A percentile compares a stretch with the other conserved stretches of the same genome.
phyloP scores from a whole-genome alignment of 2,329 filamentous ascomycete species.

The Apiospora malaysiana region DNA sequence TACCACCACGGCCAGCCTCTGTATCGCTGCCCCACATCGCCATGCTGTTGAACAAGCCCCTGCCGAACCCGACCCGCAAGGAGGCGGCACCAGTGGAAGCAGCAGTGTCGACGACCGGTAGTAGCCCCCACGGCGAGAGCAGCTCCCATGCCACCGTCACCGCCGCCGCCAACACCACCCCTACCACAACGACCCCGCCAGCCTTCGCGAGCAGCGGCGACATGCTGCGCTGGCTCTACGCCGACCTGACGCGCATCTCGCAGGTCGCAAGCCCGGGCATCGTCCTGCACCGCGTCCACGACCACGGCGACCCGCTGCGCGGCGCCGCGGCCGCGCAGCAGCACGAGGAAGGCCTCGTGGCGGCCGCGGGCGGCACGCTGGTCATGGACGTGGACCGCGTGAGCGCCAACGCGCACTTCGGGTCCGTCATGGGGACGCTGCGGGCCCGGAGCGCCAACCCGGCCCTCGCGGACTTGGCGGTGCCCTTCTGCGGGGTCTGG shows the following conservation, averaged over 20 bases:
- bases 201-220: constrained; percentile 6
- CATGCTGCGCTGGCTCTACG: constrained; percentile 30
- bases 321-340: constrained; percentile 17
- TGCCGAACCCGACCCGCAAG: background rate
- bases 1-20: background rate
- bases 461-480: background rate
- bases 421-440: constrained; percentile 30
- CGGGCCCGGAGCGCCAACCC: constrained; percentile 21
- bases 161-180: background rate
- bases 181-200: background rate
- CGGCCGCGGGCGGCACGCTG: constrained; percentile 24
- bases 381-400: constrained; percentile 32
- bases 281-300: constrained; percentile 31
- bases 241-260: constrained; percentile 29
- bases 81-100: background rate
- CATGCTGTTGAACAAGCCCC: constrained; percentile 4
- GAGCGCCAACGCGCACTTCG: constrained; percentile 28
- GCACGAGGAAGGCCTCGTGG: constrained; percentile 24
- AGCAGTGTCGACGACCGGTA: background rate
- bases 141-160: background rate
- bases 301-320: constrained; percentile 2
- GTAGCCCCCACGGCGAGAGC: background rate
- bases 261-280: constrained; percentile 26
- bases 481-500: constrained; percentile 31
- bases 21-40: constrained; percentile 3